These are phyloP conservation scores for Sanghuangporus sanghuang DNA, from an alignment of 1,284 basidiomycete genomes.

Conservation along the genomic window DNA sequence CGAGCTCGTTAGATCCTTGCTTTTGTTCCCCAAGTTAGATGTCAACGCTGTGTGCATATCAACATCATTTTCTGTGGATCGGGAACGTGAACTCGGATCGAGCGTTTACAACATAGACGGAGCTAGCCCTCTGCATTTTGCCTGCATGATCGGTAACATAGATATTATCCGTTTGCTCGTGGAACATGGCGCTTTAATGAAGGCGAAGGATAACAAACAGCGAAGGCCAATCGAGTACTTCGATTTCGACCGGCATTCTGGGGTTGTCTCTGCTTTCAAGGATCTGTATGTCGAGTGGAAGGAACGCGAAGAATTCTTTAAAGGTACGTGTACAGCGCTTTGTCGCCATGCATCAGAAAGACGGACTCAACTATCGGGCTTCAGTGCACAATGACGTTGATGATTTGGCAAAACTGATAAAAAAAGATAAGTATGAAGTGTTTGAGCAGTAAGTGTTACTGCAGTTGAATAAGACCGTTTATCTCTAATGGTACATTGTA, in stretches of 20 bases:
- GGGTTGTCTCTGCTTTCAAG: no score
- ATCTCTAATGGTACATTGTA: background rate
- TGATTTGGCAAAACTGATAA: background rate
- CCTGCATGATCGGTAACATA: constrained; percentile 4
- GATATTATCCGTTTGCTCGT: constrained; percentile 1
- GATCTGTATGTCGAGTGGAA: no score
- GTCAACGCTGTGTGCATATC: background rate
- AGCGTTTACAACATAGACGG: background rate
- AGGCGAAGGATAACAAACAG: no score
- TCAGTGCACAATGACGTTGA: background rate
- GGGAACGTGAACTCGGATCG: background rate
- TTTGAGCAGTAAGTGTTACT: background rate
- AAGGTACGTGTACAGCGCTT: background rate
- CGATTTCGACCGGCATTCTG: no score
- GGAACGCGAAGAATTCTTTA: background rate
- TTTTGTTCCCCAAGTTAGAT: background rate
- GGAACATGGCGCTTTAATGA: background rate
- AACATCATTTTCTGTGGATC: background rate
- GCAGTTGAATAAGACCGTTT: background rate
- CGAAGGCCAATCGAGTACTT: no score
- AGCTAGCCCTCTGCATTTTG: constrained; percentile 3
- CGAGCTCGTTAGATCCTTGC: constrained; percentile 1
- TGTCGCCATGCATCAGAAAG: background rate
- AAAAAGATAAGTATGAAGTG: background rate
- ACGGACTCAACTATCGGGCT: background rate